These are phyloP conservation scores for Conoideocrella luteorostrata DNA, from an alignment of 2,329 filamentous ascomycete species.

Conservation along the genomic window DNA sequence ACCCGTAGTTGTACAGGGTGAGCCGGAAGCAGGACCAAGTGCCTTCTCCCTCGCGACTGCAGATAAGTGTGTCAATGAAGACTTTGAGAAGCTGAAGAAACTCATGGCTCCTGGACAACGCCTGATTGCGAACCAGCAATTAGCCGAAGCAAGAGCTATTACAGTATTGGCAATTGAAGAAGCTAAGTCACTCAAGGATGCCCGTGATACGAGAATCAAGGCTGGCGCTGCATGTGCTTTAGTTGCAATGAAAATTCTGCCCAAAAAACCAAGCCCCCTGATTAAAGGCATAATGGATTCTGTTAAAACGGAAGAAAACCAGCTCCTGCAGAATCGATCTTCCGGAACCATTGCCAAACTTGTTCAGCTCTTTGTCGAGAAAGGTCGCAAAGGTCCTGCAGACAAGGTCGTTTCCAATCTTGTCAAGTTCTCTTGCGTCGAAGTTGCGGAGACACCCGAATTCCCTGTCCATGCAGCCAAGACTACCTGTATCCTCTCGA, in stretches of 20 bases:
- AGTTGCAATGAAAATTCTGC: slow-evolving; percentile 78
- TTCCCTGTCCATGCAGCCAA: slow-evolving; percentile 78
- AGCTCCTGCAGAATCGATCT: slow-evolving; percentile 80
- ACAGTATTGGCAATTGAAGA: slow-evolving; percentile 70
- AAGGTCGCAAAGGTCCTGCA: slow-evolving; percentile 74
- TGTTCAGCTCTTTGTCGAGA: slow-evolving; percentile 77
- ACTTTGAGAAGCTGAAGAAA: slow-evolving; percentile 85
- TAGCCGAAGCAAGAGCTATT: slow-evolving; percentile 69
- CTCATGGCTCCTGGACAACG: slow-evolving; percentile 82
- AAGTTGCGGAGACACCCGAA: slow-evolving; percentile 94
- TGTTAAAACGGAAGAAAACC: slow-evolving; percentile 88
- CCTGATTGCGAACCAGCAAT: slow-evolving; percentile 71
- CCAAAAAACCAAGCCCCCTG: slow-evolving; percentile 86
- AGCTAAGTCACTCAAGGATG: slow-evolving; percentile 69
- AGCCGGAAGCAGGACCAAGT: slow-evolving; percentile 81
- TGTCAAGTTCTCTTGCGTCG: slow-evolving; percentile 95
- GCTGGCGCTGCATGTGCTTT: slow-evolving; percentile 82
- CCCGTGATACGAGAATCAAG: slow-evolving; percentile 78
- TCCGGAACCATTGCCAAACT: slow-evolving; percentile 77
- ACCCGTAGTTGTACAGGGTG: slow-evolving; percentile 89
- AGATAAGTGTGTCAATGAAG: slow-evolving; percentile 77
- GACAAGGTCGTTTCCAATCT: slow-evolving; percentile 95
- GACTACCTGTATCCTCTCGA: slow-evolving; percentile 76
- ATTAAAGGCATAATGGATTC: slow-evolving; percentile 99
- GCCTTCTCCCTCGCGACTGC: slow-evolving; percentile 86